Evolutionary conservation across 805 yeast species (phyloP), one percentile per base, ranked within the genome.

Genomic region (Dipodascopsis tothii): DNA sequence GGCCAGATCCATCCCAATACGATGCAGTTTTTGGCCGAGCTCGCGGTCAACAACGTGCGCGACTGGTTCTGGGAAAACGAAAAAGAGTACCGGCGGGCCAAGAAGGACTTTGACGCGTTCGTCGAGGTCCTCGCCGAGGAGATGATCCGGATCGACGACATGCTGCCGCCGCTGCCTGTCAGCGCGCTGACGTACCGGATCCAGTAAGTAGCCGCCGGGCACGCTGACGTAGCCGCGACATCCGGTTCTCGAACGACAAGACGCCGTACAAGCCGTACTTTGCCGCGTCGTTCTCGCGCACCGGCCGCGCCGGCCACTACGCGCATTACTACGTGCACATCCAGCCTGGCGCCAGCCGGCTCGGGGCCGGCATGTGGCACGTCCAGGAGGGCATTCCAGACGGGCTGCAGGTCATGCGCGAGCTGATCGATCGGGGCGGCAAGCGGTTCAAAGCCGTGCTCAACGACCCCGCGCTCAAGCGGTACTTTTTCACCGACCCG

Each of bases 51-150:
- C 28, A 55, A 55, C 27, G 54, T 52, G 17, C 48, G 58, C 20
- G 55, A 49, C 1, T 55, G 58, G 58, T 55, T 55, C 34, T 44
- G 53, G 53, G 46, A 42, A 30, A 45, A 55, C 33, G 56, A 55
- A 30, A 38, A 41, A 2, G 52, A 54, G 9, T 55, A 55, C 34
- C 41, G 52, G 7, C 37, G 33, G 6, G 54, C 57, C 11, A 49
- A 48, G 44, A 37, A 41, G 21, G 55, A 55, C 27, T 49, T 52
- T 25, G 58, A 55, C 25, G 43, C 40, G 16, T 55, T 55, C 33
- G 35, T 47, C 9, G 56, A 49, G 30, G 38, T 21, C 6, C 21
- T 52, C 17, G 16, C 40, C 9, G 48, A 46, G 7, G 21, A 38
- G 19, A 19, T 55, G 37, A 21, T 19, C n/a, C 33, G 37, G 23